phyloP scores from a whole-genome alignment of 2,329 filamentous ascomycete genomes.

The Alternaria sp. region DNA sequence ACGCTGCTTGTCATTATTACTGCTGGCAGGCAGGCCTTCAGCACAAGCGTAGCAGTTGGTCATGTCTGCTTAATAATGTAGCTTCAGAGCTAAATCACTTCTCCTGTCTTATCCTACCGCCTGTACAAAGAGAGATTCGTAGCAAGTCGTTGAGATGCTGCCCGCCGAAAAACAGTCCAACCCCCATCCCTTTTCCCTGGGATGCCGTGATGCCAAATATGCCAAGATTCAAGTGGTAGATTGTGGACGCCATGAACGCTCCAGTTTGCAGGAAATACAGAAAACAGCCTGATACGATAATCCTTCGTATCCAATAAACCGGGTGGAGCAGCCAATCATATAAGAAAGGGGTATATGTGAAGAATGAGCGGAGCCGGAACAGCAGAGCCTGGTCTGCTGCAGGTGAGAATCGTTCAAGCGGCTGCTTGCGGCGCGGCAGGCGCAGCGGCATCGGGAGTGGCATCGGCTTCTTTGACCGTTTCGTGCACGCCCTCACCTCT shows the following conservation, averaged over 20 bases:
- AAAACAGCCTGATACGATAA: constrained; percentile 5
- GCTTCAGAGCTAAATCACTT: neutral
- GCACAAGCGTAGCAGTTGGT: neutral
- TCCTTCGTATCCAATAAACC: constrained; percentile 11
- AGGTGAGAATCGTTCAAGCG: constrained; percentile 1
- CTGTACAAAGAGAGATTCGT: constrained; percentile 22
- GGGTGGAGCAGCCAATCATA: constrained; percentile 3
- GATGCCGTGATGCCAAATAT: constrained; percentile 13
- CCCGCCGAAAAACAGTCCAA: constrained; percentile 5
- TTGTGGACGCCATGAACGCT: constrained; percentile 9
- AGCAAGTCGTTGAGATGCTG: constrained; percentile 18
- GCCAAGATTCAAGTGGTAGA: constrained; percentile 3
- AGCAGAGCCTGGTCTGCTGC: neutral
- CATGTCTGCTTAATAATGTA: neutral
- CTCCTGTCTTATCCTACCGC: constrained; percentile 8
- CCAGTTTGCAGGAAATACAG: neutral
- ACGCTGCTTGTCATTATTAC: neutral
- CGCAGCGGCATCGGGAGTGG: constrained; percentile 11
- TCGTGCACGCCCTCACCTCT: constrained; percentile 65
- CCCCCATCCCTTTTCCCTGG: constrained; percentile 4
- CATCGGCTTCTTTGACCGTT: constrained; percentile 35
- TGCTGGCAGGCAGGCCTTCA: neutral
- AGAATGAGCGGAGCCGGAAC: constrained; percentile 5
- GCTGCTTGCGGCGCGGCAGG: constrained; percentile 13
- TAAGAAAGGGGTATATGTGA: constrained; percentile 25